A percentile compares a stretch with the other conserved stretches of the same genome.
Evolutionary conservation across 2,329 filamentous ascomycete species (phyloP).

Genomic region (Didymella pomorum): DNA sequence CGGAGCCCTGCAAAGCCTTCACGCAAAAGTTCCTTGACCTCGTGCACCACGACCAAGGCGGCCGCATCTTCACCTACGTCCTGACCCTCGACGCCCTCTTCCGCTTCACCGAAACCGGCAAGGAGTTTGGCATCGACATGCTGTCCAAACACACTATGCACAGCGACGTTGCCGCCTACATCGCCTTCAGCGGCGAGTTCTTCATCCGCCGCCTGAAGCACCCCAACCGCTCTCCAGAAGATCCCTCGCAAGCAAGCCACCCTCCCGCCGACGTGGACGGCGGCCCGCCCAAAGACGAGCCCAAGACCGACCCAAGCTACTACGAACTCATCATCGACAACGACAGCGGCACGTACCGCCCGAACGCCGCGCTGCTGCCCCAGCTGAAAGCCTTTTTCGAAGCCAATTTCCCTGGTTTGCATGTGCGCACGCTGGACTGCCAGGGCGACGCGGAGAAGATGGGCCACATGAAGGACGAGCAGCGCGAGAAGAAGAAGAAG

Average conservation of each 20-base stretch:
- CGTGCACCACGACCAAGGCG: conserved; percentile 84
- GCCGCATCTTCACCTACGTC: conserved; percentile 89
- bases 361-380: conserved; percentile 78
- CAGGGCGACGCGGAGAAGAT: conserved; percentile 75
- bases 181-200: conserved; percentile 93
- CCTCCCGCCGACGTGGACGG: conserved; percentile 60
- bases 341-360: conserved; percentile 91
- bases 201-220: conserved; percentile 77
- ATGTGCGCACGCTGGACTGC: conserved; percentile 77
- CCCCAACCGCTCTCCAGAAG: conserved; percentile 48
- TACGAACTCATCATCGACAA: conserved; percentile 96
- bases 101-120: conserved; percentile 93
- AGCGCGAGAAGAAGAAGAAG: conserved; percentile 76
- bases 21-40: conserved; percentile 84
- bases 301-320: conserved; percentile 61
- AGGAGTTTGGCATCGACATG: conserved; percentile 93
- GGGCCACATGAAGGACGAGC: conserved; percentile 76
- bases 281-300: conserved; percentile 53
- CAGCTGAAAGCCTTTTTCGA: conserved; percentile 74
- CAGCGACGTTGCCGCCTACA: conserved; percentile 87
- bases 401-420: conserved; percentile 77
- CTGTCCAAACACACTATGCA: conserved; percentile 98
- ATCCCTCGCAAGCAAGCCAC: conserved; percentile 56
- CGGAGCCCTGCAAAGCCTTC: conserved; percentile 72
- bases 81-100: conserved; percentile 85